These are phyloP conservation scores for Suhomyces ambrosiae DNA, from an alignment of 1,139 yeast genomes.

Conservation along the genomic window DNA sequence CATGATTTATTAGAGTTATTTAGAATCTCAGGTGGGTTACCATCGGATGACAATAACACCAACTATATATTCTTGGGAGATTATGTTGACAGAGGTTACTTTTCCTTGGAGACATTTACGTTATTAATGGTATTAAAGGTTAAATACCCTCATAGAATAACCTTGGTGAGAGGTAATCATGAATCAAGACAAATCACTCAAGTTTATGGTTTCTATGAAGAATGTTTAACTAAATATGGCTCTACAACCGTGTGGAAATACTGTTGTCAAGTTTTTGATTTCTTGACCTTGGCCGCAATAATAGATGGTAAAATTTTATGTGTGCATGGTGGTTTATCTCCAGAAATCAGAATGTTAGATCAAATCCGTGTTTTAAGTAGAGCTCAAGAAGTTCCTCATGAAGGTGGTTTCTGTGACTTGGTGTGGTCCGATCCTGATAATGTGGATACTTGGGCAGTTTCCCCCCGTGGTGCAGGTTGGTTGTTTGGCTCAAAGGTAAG, in stretches of 20 bases:
- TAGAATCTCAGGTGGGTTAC: slow-evolving; percentile 92
- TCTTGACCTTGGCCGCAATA: slow-evolving; percentile 88
- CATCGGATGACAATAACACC: slow-evolving; percentile 47
- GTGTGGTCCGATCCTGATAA: slow-evolving; percentile 99
- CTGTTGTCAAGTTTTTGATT: slow-evolving; percentile 95
- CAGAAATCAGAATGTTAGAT: slow-evolving; percentile 94
- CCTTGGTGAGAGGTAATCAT: slow-evolving; percentile 91
- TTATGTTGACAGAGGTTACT: slow-evolving; percentile 96
- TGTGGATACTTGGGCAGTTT: slow-evolving; percentile 98
- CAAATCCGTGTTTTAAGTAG: slow-evolving; percentile 92
- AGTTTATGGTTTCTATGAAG: slow-evolving; percentile 91
- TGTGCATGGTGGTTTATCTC: slow-evolving; percentile 97
- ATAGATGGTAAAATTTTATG: slow-evolving; percentile 91
- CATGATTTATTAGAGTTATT: slow-evolving; percentile 91
- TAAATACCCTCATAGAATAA: slow-evolving; percentile 80
- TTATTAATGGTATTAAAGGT: slow-evolving; percentile 88
- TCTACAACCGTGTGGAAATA: slow-evolving; percentile 98
- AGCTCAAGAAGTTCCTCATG: slow-evolving; percentile 99
- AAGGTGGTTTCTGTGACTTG: slow-evolving; percentile 96
- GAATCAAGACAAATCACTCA: slow-evolving; percentile 95
- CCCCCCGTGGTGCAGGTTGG: slow-evolving; percentile 99
- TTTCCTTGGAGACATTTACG: slow-evolving; percentile 89
- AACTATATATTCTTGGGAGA: slow-evolving; percentile 90
- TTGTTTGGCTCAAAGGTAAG: slow-evolving; percentile 92
- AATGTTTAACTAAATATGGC: slow-evolving; percentile 88